These are phyloP conservation scores for Sambucus nigra DNA, from an alignment of 129 eudicot genomes.

Conservation along the genomic window DNA sequence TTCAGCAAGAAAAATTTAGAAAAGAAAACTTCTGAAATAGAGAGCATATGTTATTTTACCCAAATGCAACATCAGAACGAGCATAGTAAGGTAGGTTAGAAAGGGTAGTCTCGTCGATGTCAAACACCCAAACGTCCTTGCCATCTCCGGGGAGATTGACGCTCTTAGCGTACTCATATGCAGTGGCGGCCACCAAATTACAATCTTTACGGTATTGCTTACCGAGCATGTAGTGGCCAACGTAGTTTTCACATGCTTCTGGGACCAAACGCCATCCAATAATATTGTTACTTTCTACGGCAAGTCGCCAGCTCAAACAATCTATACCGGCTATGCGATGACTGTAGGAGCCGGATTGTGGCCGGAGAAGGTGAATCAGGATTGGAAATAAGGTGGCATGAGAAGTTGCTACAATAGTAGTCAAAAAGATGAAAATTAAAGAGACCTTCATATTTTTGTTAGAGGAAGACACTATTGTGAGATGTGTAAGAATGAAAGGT, in stretches of 20 bases:
- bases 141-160: slow-evolving; percentile 22
- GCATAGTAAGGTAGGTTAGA: slow-evolving; percentile 25
- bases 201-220: slow-evolving; percentile 35
- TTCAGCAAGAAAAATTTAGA: too few species aligned
- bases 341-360: slow-evolving; percentile 18
- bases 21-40: too few species aligned
- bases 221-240: slow-evolving; percentile 41
- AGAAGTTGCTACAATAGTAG: slow-evolving; percentile 5
- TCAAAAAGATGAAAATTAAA: neutral
- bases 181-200: slow-evolving; percentile 22
- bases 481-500: too few species aligned
- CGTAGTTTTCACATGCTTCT: slow-evolving; percentile 25
- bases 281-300: slow-evolving; percentile 44
- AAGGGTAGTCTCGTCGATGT: slow-evolving; percentile 30
- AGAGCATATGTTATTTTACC: slow-evolving; percentile 11
- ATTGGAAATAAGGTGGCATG: neutral
- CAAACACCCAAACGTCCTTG: slow-evolving; percentile 31
- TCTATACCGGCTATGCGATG: slow-evolving; percentile 1
- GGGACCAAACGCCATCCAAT: slow-evolving; percentile 35
- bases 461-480: too few species aligned
- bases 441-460: neutral
- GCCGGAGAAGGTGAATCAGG: slow-evolving; percentile 21
- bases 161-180: slow-evolving; percentile 28
- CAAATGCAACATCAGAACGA: slow-evolving; percentile 24
- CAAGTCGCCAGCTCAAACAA: slow-evolving; percentile 55